These are phyloP conservation scores for Mrakia frigida DNA, from an alignment of 768 basidiomycete species.

Conservation along the genomic window DNA sequence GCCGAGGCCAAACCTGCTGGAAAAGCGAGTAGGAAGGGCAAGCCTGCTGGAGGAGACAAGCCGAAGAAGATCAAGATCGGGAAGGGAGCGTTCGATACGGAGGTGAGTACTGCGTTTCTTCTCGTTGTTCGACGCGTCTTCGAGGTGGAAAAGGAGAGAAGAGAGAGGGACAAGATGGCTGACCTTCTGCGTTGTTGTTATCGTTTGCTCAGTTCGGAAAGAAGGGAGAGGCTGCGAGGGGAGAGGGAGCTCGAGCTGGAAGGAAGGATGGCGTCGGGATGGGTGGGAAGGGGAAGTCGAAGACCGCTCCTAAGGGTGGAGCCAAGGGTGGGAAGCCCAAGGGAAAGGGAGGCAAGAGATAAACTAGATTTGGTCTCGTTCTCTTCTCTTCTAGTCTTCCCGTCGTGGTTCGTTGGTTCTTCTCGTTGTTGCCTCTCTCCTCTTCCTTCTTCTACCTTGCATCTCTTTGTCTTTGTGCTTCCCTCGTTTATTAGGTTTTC, in stretches of 20 bases:
- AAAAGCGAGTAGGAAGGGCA: conserved; percentile 41
- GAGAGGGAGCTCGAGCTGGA: conserved; percentile 31
- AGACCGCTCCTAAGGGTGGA: conserved; percentile 15
- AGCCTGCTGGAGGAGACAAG: conserved; percentile 33
- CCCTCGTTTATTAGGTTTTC: too few species aligned
- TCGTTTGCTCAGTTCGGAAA: conserved; percentile 18
- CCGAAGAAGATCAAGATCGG: conserved; percentile 32
- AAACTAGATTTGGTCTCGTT: not conserved
- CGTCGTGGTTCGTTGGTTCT: not conserved
- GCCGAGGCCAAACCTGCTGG: conserved; percentile 41
- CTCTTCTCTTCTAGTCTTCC: not conserved
- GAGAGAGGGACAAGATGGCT: too few species aligned
- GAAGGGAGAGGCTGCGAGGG: conserved; percentile 8
- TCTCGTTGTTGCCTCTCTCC: not conserved
- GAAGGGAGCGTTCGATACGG: conserved; percentile 24
- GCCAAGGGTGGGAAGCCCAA: conserved; percentile 16
- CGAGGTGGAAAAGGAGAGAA: not conserved
- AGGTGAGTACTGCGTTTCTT: not conserved
- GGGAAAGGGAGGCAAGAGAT: conserved; percentile 24
- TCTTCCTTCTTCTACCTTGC: too few species aligned
- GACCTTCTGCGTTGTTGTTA: not conserved
- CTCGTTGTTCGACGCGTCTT: not conserved
- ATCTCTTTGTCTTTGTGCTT: too few species aligned
- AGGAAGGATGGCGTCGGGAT: conserved; percentile 31
- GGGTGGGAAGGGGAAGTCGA: conserved; percentile 28